phyloP scores from a whole-genome alignment of 2,329 filamentous ascomycete genomes.

The Fusarium sp. region DNA sequence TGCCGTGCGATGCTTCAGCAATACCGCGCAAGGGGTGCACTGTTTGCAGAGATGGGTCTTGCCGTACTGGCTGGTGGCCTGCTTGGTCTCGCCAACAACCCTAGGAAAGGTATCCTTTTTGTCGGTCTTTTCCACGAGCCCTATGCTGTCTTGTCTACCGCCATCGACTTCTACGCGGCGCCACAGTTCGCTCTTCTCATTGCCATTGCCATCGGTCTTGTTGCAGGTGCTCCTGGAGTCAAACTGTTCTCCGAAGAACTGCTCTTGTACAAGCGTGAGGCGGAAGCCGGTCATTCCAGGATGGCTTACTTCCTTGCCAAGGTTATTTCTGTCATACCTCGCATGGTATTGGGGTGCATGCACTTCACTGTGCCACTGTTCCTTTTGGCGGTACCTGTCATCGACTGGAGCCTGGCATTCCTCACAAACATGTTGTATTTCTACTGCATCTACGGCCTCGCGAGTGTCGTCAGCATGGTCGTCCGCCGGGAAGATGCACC shows the following conservation, averaged over 20 bases:
- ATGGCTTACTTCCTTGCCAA: slow-evolving; percentile 70
- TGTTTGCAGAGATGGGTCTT: slow-evolving; percentile 68
- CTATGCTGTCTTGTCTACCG: slow-evolving; percentile 64
- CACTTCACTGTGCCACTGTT: slow-evolving; percentile 68
- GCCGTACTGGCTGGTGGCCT: slow-evolving; percentile 65
- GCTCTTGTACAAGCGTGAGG: slow-evolving; percentile 65
- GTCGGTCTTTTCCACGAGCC: slow-evolving; percentile 64
- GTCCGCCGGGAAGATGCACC: slow-evolving; percentile 69
- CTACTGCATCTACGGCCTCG: slow-evolving; percentile 70
- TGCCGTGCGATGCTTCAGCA: slow-evolving; percentile 68
- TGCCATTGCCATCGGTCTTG: slow-evolving; percentile 68
- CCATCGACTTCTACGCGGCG: slow-evolving; percentile 63
- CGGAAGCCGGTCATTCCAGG: slow-evolving; percentile 68
- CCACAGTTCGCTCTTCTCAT: slow-evolving; percentile 67
- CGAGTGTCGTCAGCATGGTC: slow-evolving; percentile 66
- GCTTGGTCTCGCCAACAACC: slow-evolving; percentile 66
- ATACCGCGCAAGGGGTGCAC: slow-evolving; percentile 63
- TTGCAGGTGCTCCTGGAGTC: slow-evolving; percentile 65
- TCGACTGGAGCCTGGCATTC: slow-evolving; percentile 64
- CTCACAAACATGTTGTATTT: slow-evolving; percentile 67
- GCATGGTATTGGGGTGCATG: slow-evolving; percentile 64
- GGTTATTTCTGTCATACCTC: slow-evolving; percentile 63
- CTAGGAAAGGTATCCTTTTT: slow-evolving; percentile 66
- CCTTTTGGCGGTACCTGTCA: slow-evolving; percentile 63
- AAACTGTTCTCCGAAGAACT: slow-evolving; percentile 63